Evolutionary conservation across 1,284 basidiomycete genomes (phyloP), one percentile per base, ranked within the genome.

Genomic region (Apiotrichum brassicae): DNA sequence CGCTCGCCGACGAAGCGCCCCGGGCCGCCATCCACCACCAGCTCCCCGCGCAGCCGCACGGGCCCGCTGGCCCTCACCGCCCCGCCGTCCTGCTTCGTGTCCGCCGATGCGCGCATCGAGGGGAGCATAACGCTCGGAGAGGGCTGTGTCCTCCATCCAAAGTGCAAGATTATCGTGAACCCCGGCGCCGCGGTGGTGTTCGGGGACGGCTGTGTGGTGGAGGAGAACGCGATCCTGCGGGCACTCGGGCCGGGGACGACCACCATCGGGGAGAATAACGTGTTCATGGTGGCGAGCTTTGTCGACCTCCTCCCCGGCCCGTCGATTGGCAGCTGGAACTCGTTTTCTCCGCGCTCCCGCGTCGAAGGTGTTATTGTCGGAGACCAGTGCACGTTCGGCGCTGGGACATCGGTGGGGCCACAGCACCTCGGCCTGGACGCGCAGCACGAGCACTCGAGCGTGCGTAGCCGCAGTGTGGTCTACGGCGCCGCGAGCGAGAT

Each of bases 221-320:
- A 97, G 65, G 94, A 97, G 70, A 80, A 80, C 8, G 86, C 82
- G 3, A 83, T 91, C 58, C 83, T 97, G 54, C 83, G 93, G 49
- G 94, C 95, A 68, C 78, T 86, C 79, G 85, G 57, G 45, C 71
- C 57, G 8, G 36, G 41, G 6, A 23, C 30, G 5, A 88, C 97
- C 84, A 78, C 81, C 18, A 90, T 98, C 44, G 94, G 94, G 12
- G 84, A 93, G 64, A 81, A 86, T 51, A 97, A 97, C 69, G 76
- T 91, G 45, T 94, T 98, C 65, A 89, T 95, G 75, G 90, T 94
- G 43, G 87, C 85, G 11, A 89, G 85, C 70, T 83, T 89, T 87
- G 64, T 46, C 12, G 48, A 53, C 60, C 86, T 81, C 4, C 43
- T 24, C 47, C 24, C 9, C 2, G 28, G 24, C n/a, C 5, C 20